Percentiles rank a stretch among this genome's conserved stretches.
Evolutionary conservation across 768 basidiomycete species (phyloP).

Genomic region (Macrolepiota albuminosa): DNA sequence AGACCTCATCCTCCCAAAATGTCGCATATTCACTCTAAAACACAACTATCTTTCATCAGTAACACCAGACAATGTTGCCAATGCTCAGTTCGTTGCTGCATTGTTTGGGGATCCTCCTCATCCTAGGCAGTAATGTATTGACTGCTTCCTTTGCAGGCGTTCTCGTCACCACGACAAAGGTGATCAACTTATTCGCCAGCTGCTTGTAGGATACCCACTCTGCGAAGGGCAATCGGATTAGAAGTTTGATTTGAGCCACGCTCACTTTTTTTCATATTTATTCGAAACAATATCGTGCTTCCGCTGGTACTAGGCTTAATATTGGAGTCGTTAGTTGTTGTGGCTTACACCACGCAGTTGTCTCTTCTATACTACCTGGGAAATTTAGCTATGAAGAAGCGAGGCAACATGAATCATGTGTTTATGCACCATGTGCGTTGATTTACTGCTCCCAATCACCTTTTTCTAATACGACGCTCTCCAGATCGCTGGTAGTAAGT

Average conservation of each 20-base stretch:
- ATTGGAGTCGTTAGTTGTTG: background rate
- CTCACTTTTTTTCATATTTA: background rate
- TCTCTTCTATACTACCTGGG: background rate
- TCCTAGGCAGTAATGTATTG: too few relatives aligned
- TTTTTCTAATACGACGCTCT: background rate
- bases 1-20: constrained; percentile 92
- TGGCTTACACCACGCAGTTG: background rate
- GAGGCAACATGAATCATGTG: constrained; percentile 43
- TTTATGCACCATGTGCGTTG: constrained; percentile 47
- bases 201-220: too few relatives aligned
- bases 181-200: too few relatives aligned
- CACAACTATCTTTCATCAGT: constrained; percentile 92
- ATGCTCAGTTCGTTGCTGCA: constrained; percentile 32
- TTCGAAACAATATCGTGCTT: background rate
- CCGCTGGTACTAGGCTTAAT: background rate
- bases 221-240: background rate
- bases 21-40: constrained; percentile 94
- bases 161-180: too few relatives aligned
- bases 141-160: too few relatives aligned
- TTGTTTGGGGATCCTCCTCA: too few relatives aligned
- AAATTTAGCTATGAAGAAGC: constrained; percentile 22
- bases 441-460: background rate
- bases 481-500: constrained; percentile 46
- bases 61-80: constrained; percentile 98
- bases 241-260: background rate